A percentile compares a stretch with the other conserved stretches of the same genome.
These are phyloP conservation scores for Trametes cingulata DNA, from an alignment of 768 basidiomycete species.

Conservation along the genomic window DNA sequence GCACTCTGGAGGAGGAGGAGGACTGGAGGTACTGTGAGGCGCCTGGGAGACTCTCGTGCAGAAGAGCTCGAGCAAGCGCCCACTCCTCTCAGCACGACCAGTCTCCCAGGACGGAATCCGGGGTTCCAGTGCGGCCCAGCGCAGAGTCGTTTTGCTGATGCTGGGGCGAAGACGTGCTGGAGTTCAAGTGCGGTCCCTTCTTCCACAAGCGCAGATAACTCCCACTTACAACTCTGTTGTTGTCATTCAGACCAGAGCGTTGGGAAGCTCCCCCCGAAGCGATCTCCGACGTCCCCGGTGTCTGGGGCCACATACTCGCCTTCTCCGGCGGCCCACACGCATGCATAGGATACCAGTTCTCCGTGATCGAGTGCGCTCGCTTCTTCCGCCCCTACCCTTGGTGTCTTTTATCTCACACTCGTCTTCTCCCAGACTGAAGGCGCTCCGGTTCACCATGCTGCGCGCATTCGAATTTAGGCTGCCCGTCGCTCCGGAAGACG, in stretches of 20 bases:
- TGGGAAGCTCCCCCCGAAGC: slow-evolving; percentile 49
- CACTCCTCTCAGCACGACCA: too few species aligned
- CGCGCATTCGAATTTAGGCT: slow-evolving; percentile 34
- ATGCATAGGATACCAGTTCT: slow-evolving; percentile 68
- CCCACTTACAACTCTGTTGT: background rate
- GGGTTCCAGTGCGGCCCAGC: too few species aligned
- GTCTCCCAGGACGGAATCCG: too few species aligned
- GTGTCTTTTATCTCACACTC: background rate
- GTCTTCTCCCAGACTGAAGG: slow-evolving; percentile 28
- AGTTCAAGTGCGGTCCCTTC: slow-evolving; percentile 48
- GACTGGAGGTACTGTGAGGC: too few species aligned
- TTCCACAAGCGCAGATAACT: background rate
- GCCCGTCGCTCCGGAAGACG: slow-evolving; percentile 23
- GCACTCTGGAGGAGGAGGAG: too few species aligned
- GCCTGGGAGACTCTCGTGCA: too few species aligned
- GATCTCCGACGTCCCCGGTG: slow-evolving; percentile 50
- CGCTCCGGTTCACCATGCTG: slow-evolving; percentile 33
- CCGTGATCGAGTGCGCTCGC: slow-evolving; percentile 54
- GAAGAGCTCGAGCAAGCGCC: too few species aligned
- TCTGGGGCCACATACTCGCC: slow-evolving; percentile 58
- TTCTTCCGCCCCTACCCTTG: background rate
- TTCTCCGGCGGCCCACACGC: slow-evolving; percentile 67
- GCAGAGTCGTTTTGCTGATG: too few species aligned
- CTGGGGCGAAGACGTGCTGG: slow-evolving; percentile 62
- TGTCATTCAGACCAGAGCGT: slow-evolving; percentile 50